phyloP scores from a whole-genome alignment of 768 basidiomycete species.

The Agaricus sinodeliciosus region DNA sequence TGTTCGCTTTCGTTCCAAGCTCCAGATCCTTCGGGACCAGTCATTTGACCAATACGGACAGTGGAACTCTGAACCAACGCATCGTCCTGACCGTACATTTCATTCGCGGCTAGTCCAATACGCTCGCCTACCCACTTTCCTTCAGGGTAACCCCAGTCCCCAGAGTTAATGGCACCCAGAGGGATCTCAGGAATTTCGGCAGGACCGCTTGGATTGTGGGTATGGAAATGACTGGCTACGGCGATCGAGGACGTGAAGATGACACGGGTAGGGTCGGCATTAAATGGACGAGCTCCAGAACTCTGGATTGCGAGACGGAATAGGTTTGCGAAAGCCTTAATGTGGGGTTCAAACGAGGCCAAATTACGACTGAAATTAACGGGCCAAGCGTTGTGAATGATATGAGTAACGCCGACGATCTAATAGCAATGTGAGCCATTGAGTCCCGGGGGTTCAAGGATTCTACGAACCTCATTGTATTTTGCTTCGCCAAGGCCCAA shows the following conservation, averaged over 20 bases:
- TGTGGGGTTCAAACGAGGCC: slow-evolving; percentile 35
- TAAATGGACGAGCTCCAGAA: slow-evolving; percentile 26
- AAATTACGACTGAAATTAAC: slow-evolving; percentile 36
- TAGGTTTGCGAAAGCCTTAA: slow-evolving; percentile 22
- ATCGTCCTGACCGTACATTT: slow-evolving; percentile 18
- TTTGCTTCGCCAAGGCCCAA: slow-evolving; percentile 20
- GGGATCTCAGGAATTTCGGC: slow-evolving; percentile 25
- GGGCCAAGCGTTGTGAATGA: slow-evolving; percentile 35
- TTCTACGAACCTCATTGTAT: slow-evolving; percentile 19
- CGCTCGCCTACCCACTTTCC: slow-evolving; percentile 32
- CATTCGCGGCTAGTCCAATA: slow-evolving; percentile 19
- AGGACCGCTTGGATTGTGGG: slow-evolving; percentile 20
- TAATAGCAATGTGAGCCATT: background rate
- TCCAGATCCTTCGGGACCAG: slow-evolving; percentile 28
- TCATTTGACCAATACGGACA: slow-evolving; percentile 31
- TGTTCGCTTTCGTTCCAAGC: slow-evolving; percentile 32
- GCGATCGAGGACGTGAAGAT: slow-evolving; percentile 32
- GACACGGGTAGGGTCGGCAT: slow-evolving; percentile 21
- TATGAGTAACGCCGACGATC: slow-evolving; percentile 22
- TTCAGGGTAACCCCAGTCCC: slow-evolving; percentile 30
- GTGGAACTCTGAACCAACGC: slow-evolving; percentile 9
- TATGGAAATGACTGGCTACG: slow-evolving; percentile 25
- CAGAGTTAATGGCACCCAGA: slow-evolving; percentile 22
- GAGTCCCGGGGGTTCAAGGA: background rate
- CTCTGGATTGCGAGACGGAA: slow-evolving; percentile 20